Base-by-base conservation (phyloP, 805 yeast genomes). In the Candida nemodendra region DNA sequence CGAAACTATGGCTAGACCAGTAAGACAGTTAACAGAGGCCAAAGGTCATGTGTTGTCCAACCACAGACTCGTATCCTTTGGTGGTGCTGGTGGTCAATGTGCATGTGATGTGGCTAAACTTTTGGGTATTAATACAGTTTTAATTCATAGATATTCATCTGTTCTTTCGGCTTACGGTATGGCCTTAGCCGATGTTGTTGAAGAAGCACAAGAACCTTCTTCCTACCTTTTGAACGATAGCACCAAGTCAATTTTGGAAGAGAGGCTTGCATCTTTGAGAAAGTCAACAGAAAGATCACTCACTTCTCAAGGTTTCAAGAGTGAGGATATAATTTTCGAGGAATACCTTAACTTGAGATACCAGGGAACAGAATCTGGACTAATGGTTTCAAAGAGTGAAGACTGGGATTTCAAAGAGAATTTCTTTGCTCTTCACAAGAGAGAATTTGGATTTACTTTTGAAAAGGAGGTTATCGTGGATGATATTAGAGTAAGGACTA, bases 31-130 rank as follows among this genome's bases (percentile, higher is more conserved):
- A 36, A 87, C 95, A 0, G 96, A 87, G 56, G 86, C 91, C 2
- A 85, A 80, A 54, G 96, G 96, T 4, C 78, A 79, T 53, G 70
- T 76, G 28, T 71, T 79, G 0, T 57, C 83, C 8, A 66, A 73
- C 9, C 95, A 88, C 57, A 65, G 82, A 41, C 63, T 88, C 42
- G 95, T 89, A 1, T 74, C 91, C 2, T 88, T 88, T 63, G 96
- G 96, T 32, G 96, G 96, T 33, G 95, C 95, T 18, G 96, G 96
- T 37, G 96, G 96, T 7, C 96, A 88, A 62, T 90, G 85, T 60
- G 90, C 93, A 2, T 79, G 76, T 33, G 79, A 84, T 8, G 79
- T 88, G 24, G 95, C 95, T 1, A 70, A 76, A 40, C 71, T 74
- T 18, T 67, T 88, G 43, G 89, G 89, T 7, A 83, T 88, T 32